Base-by-base conservation (phyloP, 1,284 basidiomycete species). In the Melanopsichium pennsylvanicum region DNA sequence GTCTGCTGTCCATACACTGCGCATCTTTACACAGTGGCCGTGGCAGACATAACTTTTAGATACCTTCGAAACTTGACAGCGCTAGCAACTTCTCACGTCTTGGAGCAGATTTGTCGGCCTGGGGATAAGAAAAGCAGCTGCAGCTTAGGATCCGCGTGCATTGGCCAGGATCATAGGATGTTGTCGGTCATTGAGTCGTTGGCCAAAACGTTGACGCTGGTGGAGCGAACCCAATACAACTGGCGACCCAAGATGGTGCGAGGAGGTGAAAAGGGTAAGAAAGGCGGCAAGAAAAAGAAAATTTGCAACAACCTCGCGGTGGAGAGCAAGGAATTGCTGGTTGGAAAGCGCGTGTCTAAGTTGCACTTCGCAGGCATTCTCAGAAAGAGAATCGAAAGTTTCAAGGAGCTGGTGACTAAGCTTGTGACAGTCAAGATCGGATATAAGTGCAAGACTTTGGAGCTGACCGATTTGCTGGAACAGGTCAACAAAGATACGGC, bases 171-270 rank as follows among this genome's bases (percentile, higher is more conserved):
- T 5, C 29, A 46, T 6, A 31, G 31, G 31, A 12, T 16, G 8
- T 16, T 15, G 18, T 10, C 15, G 23, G 41, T 35, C 10, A 11
- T 54, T 3, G 19, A 37, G 2, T 18, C 26, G 26, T 6, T 46
- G 25, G n/a, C 19, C n/a, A 48, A 35, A 15, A 16, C 15, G 4
- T 34, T 48, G 41, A 32, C 40, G 16, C 34, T 55, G 27, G 22
- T 49, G 15, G 58, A 54, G 29, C 43, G 41, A 11, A 29, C 32
- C 41, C 58, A 61, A 32, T 18, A 16, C 18, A 27, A 49, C 21
- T 61, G 57, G 57, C 46, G 37, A 26, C 48, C 57, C 6, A 22
- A 36, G 9, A 11, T 60, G 39, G 8, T 51, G 18, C n/a, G n/a
- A n/a, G n/a, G n/a, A n/a, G n/a, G n/a, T n/a, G n/a, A n/a, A n/a